Base-by-base conservation (phyloP, 1,284 basidiomycete genomes). In the Apiotrichum porosum region DNA sequence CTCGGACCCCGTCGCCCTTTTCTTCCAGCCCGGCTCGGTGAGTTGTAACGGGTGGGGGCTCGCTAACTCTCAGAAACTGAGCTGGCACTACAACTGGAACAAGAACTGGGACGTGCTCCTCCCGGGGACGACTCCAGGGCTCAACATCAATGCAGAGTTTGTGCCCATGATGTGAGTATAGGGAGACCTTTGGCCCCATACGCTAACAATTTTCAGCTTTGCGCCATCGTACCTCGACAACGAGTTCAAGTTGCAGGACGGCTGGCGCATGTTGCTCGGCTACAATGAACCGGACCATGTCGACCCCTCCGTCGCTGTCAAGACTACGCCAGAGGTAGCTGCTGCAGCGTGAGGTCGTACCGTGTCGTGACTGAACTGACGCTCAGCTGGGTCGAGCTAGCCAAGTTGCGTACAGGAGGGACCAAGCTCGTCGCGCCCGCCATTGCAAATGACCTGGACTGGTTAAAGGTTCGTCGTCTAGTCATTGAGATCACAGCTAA, bases 41-140 rank as follows among this genome's bases (percentile, higher is more conserved):
- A 45, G 66, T 52, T 17, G 3, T 15, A 3, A 17, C 2, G 3
- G 26, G 22, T 5, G 18, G 36, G 13, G 9, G 8, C 32, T 39
- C 31, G 38, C 23, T 18, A 9, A 32, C 17, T 5, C 21, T 9
- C 23, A 54, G 53, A 50, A 48, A 33, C 52, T 71, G 15, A 51
- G 58, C 15, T 71, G 69, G 69, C 69, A 71, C 47, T 71, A 62
- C 54, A 71, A 71, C 49, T 71, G 69, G 69, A 68, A 64, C 58
- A 71, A 71, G 56, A 65, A 69, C 43, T 69, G 61, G 59, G 48
- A 60, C 35, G 23, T 26, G 9, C 32, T 64, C 1, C 51, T 69
- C 1, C 69, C 67, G 0, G 32, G 61, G 8, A 68, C 69, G 1
- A 54, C 56, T 0, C 50, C 56, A 0, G 58, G 47, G 9, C 55